Conservation (phyloP, 768 basidiomycete genomes). For the Mycena maculata region DNA sequence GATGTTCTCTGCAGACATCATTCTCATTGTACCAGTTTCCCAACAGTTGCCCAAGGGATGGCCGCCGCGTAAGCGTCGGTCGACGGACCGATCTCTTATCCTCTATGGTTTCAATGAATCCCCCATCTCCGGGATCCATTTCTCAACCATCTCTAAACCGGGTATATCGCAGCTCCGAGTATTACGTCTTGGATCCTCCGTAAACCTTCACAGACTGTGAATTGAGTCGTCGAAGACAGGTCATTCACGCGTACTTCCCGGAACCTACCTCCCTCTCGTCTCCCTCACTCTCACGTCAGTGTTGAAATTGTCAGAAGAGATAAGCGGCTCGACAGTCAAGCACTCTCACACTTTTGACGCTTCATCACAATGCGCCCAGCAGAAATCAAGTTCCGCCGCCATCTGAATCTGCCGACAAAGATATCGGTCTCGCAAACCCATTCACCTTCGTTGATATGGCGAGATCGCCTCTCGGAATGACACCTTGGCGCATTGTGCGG, state of each 20-base stretch:
- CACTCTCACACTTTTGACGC: conserved; percentile 20
- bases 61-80: not conserved
- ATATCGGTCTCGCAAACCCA: not conserved
- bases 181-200: conserved; percentile 2
- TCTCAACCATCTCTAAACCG: not conserved
- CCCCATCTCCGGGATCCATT: not conserved
- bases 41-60: conserved; percentile 20
- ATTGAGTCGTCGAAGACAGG: not conserved
- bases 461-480: not conserved
- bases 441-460: not conserved
- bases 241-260: conserved; percentile 14
- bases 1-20: conserved; percentile 17
- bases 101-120: not conserved
- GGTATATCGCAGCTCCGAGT: not conserved
- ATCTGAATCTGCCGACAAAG: conserved; percentile 18
- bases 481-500: not conserved
- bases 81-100: conserved; percentile 13
- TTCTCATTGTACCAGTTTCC: not conserved
- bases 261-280: conserved; percentile 12
- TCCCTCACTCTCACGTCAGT: conserved; percentile 30
- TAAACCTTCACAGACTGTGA: not conserved
- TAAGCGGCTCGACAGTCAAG: conserved; percentile 26
- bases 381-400: conserved; percentile 5
- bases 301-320: conserved; percentile 22
- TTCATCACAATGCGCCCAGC: conserved; percentile 19